Conservation (phyloP, 768 basidiomycete species). For the Collybia sordida region DNA sequence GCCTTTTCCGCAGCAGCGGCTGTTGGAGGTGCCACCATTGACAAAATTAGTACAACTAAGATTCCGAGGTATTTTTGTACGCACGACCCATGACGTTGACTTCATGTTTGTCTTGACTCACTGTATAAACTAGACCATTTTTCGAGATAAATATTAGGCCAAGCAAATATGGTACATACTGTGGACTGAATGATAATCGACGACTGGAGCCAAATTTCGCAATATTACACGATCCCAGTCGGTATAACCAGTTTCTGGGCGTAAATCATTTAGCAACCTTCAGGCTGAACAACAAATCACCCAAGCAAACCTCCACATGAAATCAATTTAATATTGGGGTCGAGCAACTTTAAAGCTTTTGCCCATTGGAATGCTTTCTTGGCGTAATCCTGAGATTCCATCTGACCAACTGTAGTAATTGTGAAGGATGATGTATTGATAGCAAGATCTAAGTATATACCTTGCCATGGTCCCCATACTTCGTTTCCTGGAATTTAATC, state of each 20-base stretch:
- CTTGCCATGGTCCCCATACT: conserved; percentile 56
- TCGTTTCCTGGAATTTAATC: conserved; percentile 47
- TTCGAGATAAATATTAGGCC: background rate
- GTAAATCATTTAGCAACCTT: conserved; percentile 12
- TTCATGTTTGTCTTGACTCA: conserved; percentile 42
- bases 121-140: conserved; percentile 33
- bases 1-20: conserved; percentile 53
- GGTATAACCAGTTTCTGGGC: conserved; percentile 36
- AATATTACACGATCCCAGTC: conserved; percentile 44
- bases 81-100: conserved; percentile 54
- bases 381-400: conserved; percentile 53
- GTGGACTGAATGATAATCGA: conserved; percentile 52
- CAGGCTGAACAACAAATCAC: conserved; percentile 1
- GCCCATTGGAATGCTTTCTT: conserved; percentile 61
- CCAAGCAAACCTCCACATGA: conserved; percentile 48
- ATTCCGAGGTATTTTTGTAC: conserved; percentile 11
- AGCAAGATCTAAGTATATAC: conserved; percentile 13
- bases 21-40: conserved; percentile 4
- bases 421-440: background rate
- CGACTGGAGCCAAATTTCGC: conserved; percentile 40
- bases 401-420: conserved; percentile 44
- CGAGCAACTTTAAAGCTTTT: conserved; percentile 55
- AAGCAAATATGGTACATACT: conserved; percentile 17
- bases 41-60: too few relatives aligned
- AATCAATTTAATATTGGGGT: conserved; percentile 53